These are phyloP conservation scores for Saprolegnia parasitica DNA, from an alignment of 352 stramenopile genomes.

Conservation along the genomic window DNA sequence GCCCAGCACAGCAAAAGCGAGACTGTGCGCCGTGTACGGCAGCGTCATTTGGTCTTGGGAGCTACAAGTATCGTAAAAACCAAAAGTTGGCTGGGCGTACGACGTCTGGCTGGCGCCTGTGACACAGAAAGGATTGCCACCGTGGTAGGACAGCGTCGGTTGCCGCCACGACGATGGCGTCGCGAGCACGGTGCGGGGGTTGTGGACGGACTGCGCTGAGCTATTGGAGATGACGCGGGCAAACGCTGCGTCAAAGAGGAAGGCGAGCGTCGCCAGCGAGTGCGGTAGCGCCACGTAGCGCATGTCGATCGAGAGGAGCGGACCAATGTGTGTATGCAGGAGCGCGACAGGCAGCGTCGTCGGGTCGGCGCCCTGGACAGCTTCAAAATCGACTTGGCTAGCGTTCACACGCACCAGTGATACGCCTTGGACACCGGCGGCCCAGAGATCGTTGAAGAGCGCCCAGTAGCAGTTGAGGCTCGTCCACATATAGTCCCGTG, in stretches of 20 bases:
- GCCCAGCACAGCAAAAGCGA: not conserved
- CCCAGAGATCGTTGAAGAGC: not conserved
- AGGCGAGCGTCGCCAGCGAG: not conserved
- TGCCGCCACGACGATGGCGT: not conserved
- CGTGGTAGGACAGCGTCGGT: not conserved
- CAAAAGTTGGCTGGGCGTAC: not conserved
- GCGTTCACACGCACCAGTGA: not conserved
- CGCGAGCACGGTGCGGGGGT: too few relatives aligned
- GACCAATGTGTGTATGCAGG: not conserved
- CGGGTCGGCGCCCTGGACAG: not conserved
- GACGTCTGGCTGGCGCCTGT: not conserved
- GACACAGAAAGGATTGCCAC: not conserved
- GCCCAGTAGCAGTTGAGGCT: not conserved
- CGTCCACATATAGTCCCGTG: not conserved
- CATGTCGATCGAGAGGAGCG: not conserved
- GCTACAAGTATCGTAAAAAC: not conserved
- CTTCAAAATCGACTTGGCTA: not conserved
- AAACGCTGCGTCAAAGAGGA: too few relatives aligned
- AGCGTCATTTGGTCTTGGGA: not conserved
- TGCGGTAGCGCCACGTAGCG: not conserved
- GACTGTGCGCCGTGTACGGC: not conserved
- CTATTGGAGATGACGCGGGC: too few relatives aligned
- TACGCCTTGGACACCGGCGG: not conserved
- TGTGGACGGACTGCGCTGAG: too few relatives aligned
- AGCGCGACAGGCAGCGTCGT: not conserved